Base-by-base conservation (phyloP, 2,329 filamentous ascomycete species). In the Aspergillus caelatus region DNA sequence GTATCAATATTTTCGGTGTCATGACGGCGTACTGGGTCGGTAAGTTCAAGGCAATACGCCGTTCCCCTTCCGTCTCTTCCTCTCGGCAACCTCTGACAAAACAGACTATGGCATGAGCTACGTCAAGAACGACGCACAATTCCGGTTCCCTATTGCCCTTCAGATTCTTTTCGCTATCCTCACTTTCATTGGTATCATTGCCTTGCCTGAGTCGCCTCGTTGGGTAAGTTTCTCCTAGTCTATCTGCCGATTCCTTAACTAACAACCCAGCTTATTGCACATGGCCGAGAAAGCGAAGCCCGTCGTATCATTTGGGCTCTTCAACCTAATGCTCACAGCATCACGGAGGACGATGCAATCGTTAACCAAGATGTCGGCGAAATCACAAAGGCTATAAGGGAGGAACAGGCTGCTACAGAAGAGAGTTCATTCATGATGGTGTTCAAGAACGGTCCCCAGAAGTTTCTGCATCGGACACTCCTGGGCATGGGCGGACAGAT, bases 131-230 rank as follows among this genome's bases (percentile, higher is more conserved):
- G 70, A 73, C 12, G 67, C 68, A 2, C 71, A 74, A n/a, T 77
- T 75, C 58, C 70, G 75, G 11, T 75, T 76, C 45, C 75, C 75
- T 3, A 71, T 77, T 21, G 75, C 74, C 12, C 62, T 77, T 3
- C 75, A 76, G 64, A 74, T 74, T n/a, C 60, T 75, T 14, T 76
- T 75, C 46, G 68, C 72, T 11, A 63, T 75, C 5, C 7, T 70
- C 36, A 74, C 73, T 9, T 70, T 76, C 14, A 14, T 69, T 14
- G 67, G 67, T 2, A 43, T 71, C 12, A 68, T 75, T 14, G 77
- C 77, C 62, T 75, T 83, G 61, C 81, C 81, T 1, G 80, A 83
- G 68, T 81, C 79, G 0, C 80, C 81, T 16, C 75, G 80, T 63
- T 83, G 77, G 66, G 66, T 68, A 58, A 46, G 58, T 54, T n/a